Conservation (phyloP, 306 rosid species). For the Glycine tomentella region DNA sequence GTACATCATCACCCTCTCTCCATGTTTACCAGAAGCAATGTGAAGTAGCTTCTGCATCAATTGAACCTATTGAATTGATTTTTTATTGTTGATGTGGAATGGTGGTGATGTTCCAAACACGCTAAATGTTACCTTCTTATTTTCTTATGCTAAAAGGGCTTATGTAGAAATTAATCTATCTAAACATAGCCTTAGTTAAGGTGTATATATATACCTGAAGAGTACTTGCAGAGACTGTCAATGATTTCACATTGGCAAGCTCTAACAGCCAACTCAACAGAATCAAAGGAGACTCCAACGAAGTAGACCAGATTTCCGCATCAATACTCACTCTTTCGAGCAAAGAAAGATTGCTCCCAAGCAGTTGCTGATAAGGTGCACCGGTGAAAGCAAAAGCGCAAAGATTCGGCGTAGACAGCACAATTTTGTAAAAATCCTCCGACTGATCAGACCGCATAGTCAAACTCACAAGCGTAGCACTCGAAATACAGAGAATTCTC, state of each 20-base stretch:
- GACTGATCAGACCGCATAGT: neutral
- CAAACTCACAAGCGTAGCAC: neutral
- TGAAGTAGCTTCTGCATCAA: no score
- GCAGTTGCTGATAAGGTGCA: neutral
- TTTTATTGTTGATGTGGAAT: no score
- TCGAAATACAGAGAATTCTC: no score
- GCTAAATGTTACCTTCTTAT: no score
- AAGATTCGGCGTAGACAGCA: constrained; percentile 29
- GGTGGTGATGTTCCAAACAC: no score
- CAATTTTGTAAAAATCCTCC: neutral
- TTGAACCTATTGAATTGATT: no score
- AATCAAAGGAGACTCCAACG: neutral
- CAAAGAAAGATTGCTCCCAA: constrained; percentile 27
- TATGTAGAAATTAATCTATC: neutral
- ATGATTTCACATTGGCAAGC: constrained; percentile 14
- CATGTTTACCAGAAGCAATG: no score
- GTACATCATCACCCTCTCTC: no score
- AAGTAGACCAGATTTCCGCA: neutral
- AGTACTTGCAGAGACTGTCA: constrained; percentile 21
- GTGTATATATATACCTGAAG: constrained; percentile 31
- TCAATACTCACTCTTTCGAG: constrained; percentile 34
- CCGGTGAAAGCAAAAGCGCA: neutral
- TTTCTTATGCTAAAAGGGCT: neutral
- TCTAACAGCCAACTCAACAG: constrained; percentile 11
- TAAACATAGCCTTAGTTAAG: neutral